Evolutionary conservation across 306 rosid species (phyloP), one percentile per base, ranked within the genome.

Genomic region (Dalbergia cultrata): DNA sequence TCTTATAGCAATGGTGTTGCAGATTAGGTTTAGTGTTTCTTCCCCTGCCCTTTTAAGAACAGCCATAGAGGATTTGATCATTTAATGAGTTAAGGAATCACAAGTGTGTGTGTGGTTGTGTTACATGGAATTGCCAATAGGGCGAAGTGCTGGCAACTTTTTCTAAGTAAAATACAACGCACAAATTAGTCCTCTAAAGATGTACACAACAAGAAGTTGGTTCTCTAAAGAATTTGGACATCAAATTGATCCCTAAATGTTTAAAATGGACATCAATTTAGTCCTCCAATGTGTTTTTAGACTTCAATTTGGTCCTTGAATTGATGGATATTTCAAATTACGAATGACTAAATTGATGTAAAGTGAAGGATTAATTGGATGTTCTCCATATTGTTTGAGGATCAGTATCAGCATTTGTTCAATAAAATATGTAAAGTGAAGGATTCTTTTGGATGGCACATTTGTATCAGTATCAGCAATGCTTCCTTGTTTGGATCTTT

Each of bases 371-470:
- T 37, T 37, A 4, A 37, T 37, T 37, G 41, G 41, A 37, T 37
- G 41, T 37, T 5, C 41, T 7, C 41, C 41, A 37, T 4, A 37
- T 4, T 2, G 3, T 37, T 37, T 37, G 5, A 37, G 41, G 7
- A 37, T 37, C 41, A 5, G 7, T 37, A 37, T 37, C 1, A 2
- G 8, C 41, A 37, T 37, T 37, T 37, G 41, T 7, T 26, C 41
- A 18, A 47, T 57, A 12, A 37, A 18, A 7, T 18, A n/a, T 18
- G 41, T 39, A 37, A 58, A 18, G 47, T 56, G 0, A 53, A 54
- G 17, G 26, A 56, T 64, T 80, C 13, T 78, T 63, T 67, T 80
- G 11, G 10, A 53, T 63, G 71, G 43, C 16, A 64, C 8, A 76
- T 31, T 57, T 52, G 53, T 13, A 47, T 47, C 53, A 11, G 19